phyloP scores from a whole-genome alignment of 495 filamentous ascomycete species.

The Penicillium waksmanii region DNA sequence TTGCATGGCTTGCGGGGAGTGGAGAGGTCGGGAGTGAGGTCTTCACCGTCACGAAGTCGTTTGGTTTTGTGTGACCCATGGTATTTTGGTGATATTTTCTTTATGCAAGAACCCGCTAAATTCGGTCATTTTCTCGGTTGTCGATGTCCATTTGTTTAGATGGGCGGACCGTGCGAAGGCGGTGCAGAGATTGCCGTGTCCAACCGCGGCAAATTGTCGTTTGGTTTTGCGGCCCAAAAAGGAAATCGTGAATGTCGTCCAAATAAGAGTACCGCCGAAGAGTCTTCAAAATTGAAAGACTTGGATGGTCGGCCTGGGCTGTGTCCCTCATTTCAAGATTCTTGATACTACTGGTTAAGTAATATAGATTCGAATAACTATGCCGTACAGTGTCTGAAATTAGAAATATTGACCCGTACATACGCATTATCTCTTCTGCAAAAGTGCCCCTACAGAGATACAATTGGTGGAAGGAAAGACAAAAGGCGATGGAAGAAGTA shows the following conservation, averaged over 20 bases:
- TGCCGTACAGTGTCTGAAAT: too few relatives aligned
- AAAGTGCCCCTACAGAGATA: too few relatives aligned
- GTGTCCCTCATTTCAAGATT: too few relatives aligned
- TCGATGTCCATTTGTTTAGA: not conserved
- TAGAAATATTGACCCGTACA: too few relatives aligned
- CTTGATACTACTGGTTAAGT: too few relatives aligned
- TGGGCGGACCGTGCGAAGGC: constrained; percentile 6
- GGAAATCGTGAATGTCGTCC: not conserved
- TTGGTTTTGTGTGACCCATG: not conserved
- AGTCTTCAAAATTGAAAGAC: too few relatives aligned
- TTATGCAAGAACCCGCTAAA: not conserved
- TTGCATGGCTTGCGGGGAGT: constrained; percentile 12
- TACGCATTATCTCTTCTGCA: too few relatives aligned
- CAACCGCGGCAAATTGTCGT: not conserved
- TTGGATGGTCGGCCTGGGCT: too few relatives aligned
- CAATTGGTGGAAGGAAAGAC: too few relatives aligned
- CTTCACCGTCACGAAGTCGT: constrained; percentile 13
- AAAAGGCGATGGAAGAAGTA: too few relatives aligned
- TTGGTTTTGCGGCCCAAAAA: not conserved
- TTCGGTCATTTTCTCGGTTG: not conserved
- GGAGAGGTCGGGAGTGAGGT: constrained; percentile 16
- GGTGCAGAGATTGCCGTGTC: constrained; percentile 5
- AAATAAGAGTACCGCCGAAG: not conserved
- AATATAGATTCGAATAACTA: too few relatives aligned
- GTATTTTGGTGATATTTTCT: not conserved